Evolutionary conservation across 2,329 filamentous ascomycete genomes (phyloP), one percentile per base, ranked within the genome.

Genomic region (Anthostomella pinea): DNA sequence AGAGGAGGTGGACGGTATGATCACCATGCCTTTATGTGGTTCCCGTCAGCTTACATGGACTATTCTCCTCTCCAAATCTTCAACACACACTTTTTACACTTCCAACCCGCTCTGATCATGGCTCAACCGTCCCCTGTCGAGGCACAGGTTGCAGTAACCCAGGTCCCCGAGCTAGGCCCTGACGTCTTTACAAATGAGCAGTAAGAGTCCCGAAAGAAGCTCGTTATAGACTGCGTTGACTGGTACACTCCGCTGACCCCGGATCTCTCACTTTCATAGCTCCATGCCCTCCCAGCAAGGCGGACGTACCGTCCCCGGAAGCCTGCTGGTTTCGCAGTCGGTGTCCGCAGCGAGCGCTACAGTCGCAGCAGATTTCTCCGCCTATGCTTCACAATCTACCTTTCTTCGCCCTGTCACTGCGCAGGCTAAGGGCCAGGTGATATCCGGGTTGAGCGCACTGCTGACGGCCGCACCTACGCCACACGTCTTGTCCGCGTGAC

Each of bases 321-420:
- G 42, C 6, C 13, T 36, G 8, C 18, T 41, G 11, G 20, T 39
- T 9, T 15, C 21, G 5, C 43, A 47, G 27, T 41, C 44, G 9
- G 19, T 47, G n/a, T 43, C 41, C 9, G 43, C 46, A 13, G 41
- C 43, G 19, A 32, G n/a, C 14, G 26, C 41, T 1, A 49, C 44
- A 7, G 41, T 47, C 7, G 11, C 31, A 4, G 6, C 14, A 3
- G 29, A n/a, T 5, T 45, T 45, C 13, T 14, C 37, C n/a, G 20
- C 39, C 3, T 43, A 45, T 22, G 39, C 38, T 11, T 43, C 41
- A 20, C 46, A 47, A 14, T 49, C 44, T 2, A 43, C 46, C 4
- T 47, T 45, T 29, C 26, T 47, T 8, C 31, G 23, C 13, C 35
- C 44, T 8, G 19, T 35, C 8, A n/a, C n/a, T n/a, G n/a, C n/a